Base-by-base conservation (phyloP, 129 eudicot species). In the Flaveria ramosissima region DNA sequence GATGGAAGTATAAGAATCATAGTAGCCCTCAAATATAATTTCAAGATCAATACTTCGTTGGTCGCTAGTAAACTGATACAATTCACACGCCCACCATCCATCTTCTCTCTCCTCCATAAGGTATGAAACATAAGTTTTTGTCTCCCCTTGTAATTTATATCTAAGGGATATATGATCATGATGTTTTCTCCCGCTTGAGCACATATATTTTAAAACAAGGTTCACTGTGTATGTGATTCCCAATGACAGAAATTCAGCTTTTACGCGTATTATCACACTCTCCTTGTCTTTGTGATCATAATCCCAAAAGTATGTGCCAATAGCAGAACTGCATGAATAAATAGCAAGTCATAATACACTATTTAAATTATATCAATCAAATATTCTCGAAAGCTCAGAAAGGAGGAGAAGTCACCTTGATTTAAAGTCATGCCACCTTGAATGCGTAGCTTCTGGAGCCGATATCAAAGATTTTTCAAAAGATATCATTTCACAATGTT, bases 371-470 rank as follows among this genome's bases (percentile, higher is more conserved):
- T 4, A 4, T 1, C 3, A 11, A 30, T 63, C 13, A 14, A 63
- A 63, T 27, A 63, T 26, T 30, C 10, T 63, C 6, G 32, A 63
- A 63, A 14, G 45, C 21, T 13, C 21, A 30, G 0, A 63, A 27
- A 6, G 19, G 6, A 30, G 68, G 43, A 43, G 7, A 47, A 24
- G 3, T 46, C 19, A 75, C 78, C 78, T 75, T 75, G 78, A 62
- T 9, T 45, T 9, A 46, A 23, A 2, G 7, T 16, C 15, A 45
- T 24, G 20, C 6, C 2, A 21, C 7, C 15, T 27, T 53, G 67
- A 55, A 66, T 19, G 41, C 0, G 4, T 6, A 36, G 41, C 4
- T 36, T 36, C 7, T 36, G 41, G 41, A 36, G 41, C 13, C 24
- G 42, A 11, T 42, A 26, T 12, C 77, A 55, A 39, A 47, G 62